Conservation (phyloP, 768 basidiomycete genomes). For the Amanita rubescens region DNA sequence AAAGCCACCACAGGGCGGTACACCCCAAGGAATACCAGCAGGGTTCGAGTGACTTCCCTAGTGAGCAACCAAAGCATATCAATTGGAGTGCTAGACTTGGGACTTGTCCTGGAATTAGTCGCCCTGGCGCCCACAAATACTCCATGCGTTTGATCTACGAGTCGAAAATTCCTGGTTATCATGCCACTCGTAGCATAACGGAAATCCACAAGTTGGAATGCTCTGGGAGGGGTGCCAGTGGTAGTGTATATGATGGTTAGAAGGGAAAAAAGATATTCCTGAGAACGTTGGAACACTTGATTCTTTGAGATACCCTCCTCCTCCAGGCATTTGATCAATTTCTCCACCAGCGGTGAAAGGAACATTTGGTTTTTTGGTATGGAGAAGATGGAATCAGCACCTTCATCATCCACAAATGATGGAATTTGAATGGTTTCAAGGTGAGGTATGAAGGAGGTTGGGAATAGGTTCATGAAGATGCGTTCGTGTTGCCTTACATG, state of each 20-base stretch:
- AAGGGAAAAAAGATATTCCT: not conserved
- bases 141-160: not conserved
- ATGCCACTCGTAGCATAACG: not conserved
- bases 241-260: not conserved
- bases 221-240: not conserved
- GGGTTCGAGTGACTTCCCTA: not conserved
- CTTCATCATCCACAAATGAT: not conserved
- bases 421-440: not conserved
- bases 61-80: not conserved
- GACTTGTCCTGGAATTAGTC: not conserved
- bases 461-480: not conserved
- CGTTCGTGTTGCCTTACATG: not conserved
- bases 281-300: not conserved
- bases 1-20: not conserved
- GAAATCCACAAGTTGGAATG: not conserved
- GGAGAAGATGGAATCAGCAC: not conserved
- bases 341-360: not conserved
- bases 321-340: not conserved
- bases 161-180: not conserved
- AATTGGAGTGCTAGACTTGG: too few relatives aligned
- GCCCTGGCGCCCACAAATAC: not conserved
- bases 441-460: not conserved
- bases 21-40: not conserved
- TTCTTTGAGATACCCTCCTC: not conserved
- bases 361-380: not conserved